phyloP scores from a whole-genome alignment of 305 asterid species.

The Fraxinus paxiana region DNA sequence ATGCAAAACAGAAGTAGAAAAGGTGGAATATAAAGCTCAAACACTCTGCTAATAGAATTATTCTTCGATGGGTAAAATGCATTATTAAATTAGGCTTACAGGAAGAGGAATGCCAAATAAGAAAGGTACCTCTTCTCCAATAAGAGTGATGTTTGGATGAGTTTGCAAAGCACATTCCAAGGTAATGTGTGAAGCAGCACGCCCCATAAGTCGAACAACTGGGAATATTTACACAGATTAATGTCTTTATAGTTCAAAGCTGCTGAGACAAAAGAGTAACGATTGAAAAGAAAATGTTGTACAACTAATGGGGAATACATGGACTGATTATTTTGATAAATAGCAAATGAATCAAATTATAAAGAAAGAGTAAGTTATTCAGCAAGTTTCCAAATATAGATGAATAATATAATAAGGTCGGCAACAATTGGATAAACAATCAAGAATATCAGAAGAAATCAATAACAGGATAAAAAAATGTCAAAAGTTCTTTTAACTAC shows the following conservation, averaged over 20 bases:
- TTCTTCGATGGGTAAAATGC: not conserved
- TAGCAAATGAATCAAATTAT: not conserved
- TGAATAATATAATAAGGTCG: not conserved
- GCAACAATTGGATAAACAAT: not conserved
- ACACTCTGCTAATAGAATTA: not conserved
- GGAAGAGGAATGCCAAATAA: not conserved
- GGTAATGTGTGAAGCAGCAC: conserved; percentile 98
- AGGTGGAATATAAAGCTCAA: not conserved
- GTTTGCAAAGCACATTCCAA: conserved; percentile 96
- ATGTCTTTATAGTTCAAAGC: not conserved
- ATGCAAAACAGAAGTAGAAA: not conserved
- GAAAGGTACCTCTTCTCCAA: conserved; percentile 87
- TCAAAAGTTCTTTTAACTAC: not conserved
- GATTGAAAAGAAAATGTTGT: not conserved
- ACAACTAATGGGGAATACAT: not conserved
- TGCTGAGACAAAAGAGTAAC: not conserved
- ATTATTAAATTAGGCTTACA: not conserved
- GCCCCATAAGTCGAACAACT: conserved; percentile 98
- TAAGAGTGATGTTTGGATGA: conserved; percentile 89
- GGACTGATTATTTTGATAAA: not conserved
- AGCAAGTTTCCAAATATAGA: not conserved
- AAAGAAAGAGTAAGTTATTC: not conserved
- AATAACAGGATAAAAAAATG: not conserved
- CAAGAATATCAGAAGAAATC: not conserved
- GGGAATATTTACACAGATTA: conserved; percentile 23